Percentiles rank a stretch among this genome's conserved stretches.
These are phyloP conservation scores for Allodekkera sacchari DNA, from an alignment of 805 yeast species.

Conservation along the genomic window DNA sequence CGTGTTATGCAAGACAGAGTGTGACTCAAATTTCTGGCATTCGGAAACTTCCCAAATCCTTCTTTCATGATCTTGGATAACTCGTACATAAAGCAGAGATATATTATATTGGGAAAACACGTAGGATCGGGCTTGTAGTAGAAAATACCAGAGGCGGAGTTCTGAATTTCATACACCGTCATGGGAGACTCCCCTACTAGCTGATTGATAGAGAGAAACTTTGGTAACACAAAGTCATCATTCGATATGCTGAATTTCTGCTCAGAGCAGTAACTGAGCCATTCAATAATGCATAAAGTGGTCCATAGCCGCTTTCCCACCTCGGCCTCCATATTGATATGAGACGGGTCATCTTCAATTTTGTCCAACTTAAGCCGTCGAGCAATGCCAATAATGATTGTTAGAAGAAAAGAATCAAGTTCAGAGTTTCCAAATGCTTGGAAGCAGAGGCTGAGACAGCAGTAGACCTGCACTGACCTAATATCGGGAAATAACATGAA, in stretches of 20 bases:
- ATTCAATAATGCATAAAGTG: conserved; percentile 7
- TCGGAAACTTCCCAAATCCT: not conserved
- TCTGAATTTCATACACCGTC: not conserved
- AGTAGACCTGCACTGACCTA: conserved; percentile 5
- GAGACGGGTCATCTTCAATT: not conserved
- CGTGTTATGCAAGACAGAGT: too few species aligned
- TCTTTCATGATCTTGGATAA: conserved; percentile 1
- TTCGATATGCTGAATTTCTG: not conserved
- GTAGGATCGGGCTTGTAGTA: not conserved
- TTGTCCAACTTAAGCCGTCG: not conserved
- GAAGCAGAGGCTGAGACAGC: conserved; percentile 6
- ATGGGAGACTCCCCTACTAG: not conserved
- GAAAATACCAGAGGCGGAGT: not conserved
- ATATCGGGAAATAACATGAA: conserved; percentile 5
- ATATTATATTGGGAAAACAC: not conserved
- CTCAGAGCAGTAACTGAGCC: conserved; percentile 1
- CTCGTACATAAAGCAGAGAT: conserved; percentile 4
- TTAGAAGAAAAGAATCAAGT: conserved; percentile 2
- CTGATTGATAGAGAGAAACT: not conserved
- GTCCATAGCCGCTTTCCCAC: conserved; percentile 4
- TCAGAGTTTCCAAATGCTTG: conserved; percentile 5
- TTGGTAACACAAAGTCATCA: not conserved
- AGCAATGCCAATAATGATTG: conserved; percentile 1
- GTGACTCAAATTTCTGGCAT: not conserved
- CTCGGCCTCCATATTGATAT: conserved; percentile 2